Base-by-base conservation (phyloP, 2,329 filamentous ascomycete genomes). In the Curvularia sp. region DNA sequence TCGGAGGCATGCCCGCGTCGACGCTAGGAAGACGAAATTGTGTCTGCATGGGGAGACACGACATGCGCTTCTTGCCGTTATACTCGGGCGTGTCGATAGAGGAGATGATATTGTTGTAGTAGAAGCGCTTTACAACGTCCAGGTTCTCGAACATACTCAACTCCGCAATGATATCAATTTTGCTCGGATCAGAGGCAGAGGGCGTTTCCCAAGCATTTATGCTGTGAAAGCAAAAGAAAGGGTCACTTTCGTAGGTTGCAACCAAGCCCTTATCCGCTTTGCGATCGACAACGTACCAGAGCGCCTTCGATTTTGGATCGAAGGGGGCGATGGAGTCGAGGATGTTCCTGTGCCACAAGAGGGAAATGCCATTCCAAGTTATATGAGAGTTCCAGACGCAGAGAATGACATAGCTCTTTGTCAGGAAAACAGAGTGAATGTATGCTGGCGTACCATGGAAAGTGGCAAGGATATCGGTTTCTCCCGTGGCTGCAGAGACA, bases 381-480 rank as follows among this genome's bases (percentile, higher is more conserved):
- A 87, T 81, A 61, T 89, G 86, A 0, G 88, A 83, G 15, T 86
- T 86, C 67, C 90, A 93, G 1, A 95, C 78, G 69, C 89, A 93
- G 4, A 96, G 79, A 0, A 95, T 78, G 1, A 93, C 86, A 68
- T 89, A 90, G 66, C 87, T 86, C 15, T 86, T 78, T 0, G 90
- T 89, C 25, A 96, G 76, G 68, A 92, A 92, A 67, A 94, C 83
- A 8, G 91, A 94, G 77, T 96, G 92, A n/a, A 96, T 86, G 68
- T 95, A 96, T 0, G 90, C 88, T 0, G 89, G 79, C 1, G 77
- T 74, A 3, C 79, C 80, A 0, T 77, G 75, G 58, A 95, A 85
- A 0, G 84, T 87, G 3, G 91, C 91, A 0, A 96, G 82, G 18
- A 95, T 87, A 0, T 86, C 84, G 0, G 90, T 91, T 53, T 86